These are phyloP conservation scores for Candida wancherniae DNA, from an alignment of 805 yeast species.

Conservation along the genomic window DNA sequence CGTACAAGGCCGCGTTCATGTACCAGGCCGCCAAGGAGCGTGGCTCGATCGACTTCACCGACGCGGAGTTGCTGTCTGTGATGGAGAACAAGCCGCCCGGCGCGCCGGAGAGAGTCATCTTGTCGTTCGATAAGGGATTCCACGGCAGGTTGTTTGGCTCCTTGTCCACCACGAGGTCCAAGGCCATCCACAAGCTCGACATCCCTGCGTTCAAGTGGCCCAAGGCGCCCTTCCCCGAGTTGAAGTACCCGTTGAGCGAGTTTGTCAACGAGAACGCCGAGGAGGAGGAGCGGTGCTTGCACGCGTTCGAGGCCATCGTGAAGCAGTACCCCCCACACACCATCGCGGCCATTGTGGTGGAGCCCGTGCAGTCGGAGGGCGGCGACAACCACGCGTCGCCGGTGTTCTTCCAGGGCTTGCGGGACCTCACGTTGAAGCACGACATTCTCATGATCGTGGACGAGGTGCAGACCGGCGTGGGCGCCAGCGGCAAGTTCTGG, in stretches of 20 bases:
- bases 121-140: conserved; percentile 52
- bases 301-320: conserved; percentile 37
- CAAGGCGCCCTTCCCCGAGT: conserved; percentile 42
- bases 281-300: conserved; percentile 47
- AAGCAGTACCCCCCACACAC: conserved; percentile 31
- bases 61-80: conserved; percentile 42
- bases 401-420: conserved; percentile 56
- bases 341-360: conserved; percentile 51
- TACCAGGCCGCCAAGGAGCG: conserved; percentile 54
- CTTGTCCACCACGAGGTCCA: conserved; percentile 51
- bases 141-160: conserved; percentile 57
- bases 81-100: conserved; percentile 53
- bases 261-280: conserved; percentile 35
- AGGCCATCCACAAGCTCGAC: conserved; percentile 54
- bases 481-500: conserved; percentile 70
- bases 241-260: conserved; percentile 39
- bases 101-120: conserved; percentile 46
- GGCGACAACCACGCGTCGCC: conserved; percentile 70
- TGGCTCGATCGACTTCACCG: conserved; percentile 41
- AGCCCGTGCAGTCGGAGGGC: conserved; percentile 70
- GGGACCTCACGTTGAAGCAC: conserved; percentile 55
- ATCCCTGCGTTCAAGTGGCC: conserved; percentile 62
- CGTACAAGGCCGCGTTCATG: conserved; percentile 68
- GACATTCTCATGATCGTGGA: conserved; percentile 60
- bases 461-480: conserved; percentile 74